Conservation (phyloP, 352 stramenopile genomes). For the Thalassiosira exigua region DNA sequence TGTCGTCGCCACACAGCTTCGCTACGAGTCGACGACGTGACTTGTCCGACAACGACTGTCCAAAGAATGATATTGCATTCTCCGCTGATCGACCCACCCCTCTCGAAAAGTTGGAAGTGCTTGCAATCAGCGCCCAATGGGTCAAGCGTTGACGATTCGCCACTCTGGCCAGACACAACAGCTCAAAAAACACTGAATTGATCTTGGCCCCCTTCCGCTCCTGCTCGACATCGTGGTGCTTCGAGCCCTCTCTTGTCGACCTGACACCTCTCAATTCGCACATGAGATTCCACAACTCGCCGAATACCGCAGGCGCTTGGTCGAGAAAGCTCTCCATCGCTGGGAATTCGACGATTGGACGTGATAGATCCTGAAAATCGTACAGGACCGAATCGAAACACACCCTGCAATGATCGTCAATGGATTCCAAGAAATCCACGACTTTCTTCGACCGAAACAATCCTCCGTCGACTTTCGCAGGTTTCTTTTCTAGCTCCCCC, state of each 20-base stretch:
- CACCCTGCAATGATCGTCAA: neutral
- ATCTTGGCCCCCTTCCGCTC: no score
- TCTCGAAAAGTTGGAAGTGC: conserved; percentile 6
- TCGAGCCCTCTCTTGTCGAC: no score
- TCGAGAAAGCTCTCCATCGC: conserved; percentile 4
- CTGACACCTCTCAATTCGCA: neutral
- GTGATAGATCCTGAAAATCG: conserved; percentile 6
- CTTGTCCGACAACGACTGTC: neutral
- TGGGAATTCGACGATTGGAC: neutral
- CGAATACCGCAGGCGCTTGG: conserved; percentile 5
- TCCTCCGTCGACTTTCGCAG: neutral
- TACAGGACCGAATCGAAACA: conserved; percentile 3
- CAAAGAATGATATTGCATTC: conserved; percentile 6
- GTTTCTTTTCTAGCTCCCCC: neutral
- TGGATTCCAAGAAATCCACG: neutral
- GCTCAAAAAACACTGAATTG: conserved; percentile 2
- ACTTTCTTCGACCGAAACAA: neutral
- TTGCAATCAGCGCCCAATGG: conserved; percentile 22
- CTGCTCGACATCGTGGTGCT: no score
- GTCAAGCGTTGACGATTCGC: neutral
- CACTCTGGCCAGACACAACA: conserved; percentile 4
- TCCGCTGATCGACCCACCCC: conserved; percentile 16
- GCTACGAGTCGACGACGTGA: neutral
- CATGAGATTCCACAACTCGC: neutral
- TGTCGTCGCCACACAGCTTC: neutral